Evolutionary conservation across 2,329 filamentous ascomycete species (phyloP).

Genomic region (Plenodomus lindquistii): DNA sequence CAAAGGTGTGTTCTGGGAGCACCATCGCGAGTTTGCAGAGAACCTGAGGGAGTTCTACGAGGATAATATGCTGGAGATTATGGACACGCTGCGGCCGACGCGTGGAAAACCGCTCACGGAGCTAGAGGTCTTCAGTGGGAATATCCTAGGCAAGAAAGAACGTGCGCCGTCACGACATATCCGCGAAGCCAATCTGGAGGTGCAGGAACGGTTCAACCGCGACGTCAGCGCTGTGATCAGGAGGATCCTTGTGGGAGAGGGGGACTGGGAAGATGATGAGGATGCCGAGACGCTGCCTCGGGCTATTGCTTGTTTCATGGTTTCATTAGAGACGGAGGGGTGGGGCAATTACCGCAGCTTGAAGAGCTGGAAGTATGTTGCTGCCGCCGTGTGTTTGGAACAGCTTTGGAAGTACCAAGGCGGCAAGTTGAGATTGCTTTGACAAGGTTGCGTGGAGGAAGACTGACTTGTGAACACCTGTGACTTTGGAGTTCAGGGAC

Average conservation of each 20-base stretch:
- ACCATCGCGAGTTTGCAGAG: conserved; percentile 47
- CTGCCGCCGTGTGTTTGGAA: conserved; percentile 55
- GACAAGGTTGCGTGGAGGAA: background rate
- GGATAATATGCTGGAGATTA: conserved; percentile 53
- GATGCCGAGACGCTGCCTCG: conserved; percentile 51
- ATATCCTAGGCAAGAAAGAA: conserved; percentile 57
- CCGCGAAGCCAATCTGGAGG: conserved; percentile 35
- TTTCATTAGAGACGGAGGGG: conserved; percentile 43
- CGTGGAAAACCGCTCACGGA: conserved; percentile 35
- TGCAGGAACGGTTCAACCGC: conserved; percentile 47
- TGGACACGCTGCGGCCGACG: conserved; percentile 44
- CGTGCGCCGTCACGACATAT: conserved; percentile 38
- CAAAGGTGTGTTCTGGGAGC: conserved; percentile 47
- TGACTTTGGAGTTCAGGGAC: no score
- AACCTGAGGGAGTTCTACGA: conserved; percentile 56
- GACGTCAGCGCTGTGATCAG: conserved; percentile 50
- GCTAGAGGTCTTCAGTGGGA: conserved; percentile 58
- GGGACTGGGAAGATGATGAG: conserved; percentile 26
- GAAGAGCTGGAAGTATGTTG: conserved; percentile 58
- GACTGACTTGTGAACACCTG: no score
- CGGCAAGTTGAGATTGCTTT: background rate
- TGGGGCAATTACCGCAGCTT: conserved; percentile 39
- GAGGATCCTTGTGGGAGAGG: conserved; percentile 49
- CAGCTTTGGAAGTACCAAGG: conserved; percentile 48
- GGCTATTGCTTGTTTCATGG: conserved; percentile 55